Evolutionary conservation across 768 basidiomycete genomes (phyloP).

Genomic region (Lactarius trivialis): DNA sequence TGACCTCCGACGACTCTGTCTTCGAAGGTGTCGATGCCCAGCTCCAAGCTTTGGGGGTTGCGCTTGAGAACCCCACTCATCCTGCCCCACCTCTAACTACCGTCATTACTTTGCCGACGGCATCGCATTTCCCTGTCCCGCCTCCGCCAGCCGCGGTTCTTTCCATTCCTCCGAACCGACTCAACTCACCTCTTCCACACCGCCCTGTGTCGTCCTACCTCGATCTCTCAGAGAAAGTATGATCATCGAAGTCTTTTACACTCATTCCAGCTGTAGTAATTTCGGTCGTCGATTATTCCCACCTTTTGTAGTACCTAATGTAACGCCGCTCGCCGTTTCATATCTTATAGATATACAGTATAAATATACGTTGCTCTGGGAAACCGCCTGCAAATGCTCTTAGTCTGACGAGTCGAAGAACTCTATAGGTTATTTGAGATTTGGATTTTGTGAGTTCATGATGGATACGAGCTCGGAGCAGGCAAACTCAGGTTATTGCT

Average conservation of each 20-base stretch:
- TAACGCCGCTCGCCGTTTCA: background rate
- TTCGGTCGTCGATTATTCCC: background rate
- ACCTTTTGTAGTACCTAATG: background rate
- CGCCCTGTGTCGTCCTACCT: background rate
- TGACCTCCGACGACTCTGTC: constrained; percentile 12
- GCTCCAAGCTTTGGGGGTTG: background rate
- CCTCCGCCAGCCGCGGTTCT: background rate
- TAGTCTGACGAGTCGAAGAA: background rate
- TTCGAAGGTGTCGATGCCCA: background rate
- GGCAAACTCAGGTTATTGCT: background rate
- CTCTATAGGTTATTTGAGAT: background rate
- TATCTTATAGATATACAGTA: constrained; percentile 5
- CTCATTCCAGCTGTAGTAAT: background rate
- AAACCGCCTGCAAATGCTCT: background rate
- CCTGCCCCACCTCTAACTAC: background rate
- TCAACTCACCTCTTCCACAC: constrained; percentile 11
- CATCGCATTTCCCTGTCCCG: background rate
- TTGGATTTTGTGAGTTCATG: background rate
- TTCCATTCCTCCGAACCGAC: background rate
- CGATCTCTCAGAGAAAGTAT: background rate
- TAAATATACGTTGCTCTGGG: background rate
- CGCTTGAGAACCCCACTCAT: background rate
- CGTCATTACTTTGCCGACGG: background rate
- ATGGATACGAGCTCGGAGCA: background rate
- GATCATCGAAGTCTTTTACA: background rate